Evolutionary conservation across 2,329 filamentous ascomycete genomes (phyloP).

Genomic region (Penicillium sp.): DNA sequence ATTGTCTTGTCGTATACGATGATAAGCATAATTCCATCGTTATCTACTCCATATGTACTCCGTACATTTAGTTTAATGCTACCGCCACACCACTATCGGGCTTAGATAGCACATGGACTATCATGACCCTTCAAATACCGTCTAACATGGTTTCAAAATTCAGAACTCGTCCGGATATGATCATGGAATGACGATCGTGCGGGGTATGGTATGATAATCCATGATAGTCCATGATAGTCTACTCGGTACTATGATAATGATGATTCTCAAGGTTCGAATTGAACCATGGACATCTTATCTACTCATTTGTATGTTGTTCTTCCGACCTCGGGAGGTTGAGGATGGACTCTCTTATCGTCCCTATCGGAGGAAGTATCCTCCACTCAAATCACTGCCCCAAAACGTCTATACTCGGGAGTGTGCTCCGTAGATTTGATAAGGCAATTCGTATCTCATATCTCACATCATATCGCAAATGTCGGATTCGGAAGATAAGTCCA

Average conservation of each 20-base stretch:
- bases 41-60: conserved; percentile 1
- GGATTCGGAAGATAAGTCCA: conserved; percentile 2
- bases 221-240: too few relatives aligned
- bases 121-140: background rate
- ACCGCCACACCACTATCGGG: background rate
- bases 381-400: background rate
- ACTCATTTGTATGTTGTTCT: background rate
- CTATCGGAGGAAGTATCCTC: conserved; percentile 3
- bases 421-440: conserved; percentile 3
- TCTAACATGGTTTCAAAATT: background rate
- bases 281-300: background rate
- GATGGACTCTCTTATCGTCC: background rate
- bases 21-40: conserved; percentile 16
- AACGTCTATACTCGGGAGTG: background rate
- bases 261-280: background rate
- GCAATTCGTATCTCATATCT: conserved; percentile 3
- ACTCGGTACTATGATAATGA: background rate
- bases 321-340: background rate
- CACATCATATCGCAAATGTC: background rate
- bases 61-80: too few relatives aligned
- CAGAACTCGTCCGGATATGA: conserved; percentile 9
- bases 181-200: conserved; percentile 25
- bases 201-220: conserved; percentile 20
- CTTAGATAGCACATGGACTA: background rate
- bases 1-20: too few relatives aligned